Percentiles rank a stretch among this genome's conserved stretches.
Conservation (phyloP, 176 grass and related monocot species). For the Cenchrus purpureus region DNA sequence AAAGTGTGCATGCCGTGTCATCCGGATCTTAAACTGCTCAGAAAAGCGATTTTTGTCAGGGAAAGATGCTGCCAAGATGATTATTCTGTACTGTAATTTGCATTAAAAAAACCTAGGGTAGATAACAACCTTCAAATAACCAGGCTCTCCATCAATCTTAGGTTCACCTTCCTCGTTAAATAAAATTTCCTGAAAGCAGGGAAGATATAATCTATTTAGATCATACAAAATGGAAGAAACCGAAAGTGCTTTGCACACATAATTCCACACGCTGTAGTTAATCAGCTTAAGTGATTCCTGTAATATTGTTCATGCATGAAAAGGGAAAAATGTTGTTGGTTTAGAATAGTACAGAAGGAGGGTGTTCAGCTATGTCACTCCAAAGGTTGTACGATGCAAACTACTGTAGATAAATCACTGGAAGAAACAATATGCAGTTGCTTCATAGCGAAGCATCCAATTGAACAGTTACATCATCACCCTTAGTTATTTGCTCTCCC, state of each 20-base stretch:
- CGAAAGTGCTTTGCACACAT: background rate
- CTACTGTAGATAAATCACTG: background rate
- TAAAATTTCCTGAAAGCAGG: slow-evolving; percentile 59
- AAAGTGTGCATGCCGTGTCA: slow-evolving; percentile 51
- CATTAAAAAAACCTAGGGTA: background rate
- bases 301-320: background rate
- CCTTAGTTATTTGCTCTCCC: slow-evolving; percentile 73
- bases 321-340: background rate
- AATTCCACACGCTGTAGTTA: background rate
- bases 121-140: slow-evolving; percentile 73
- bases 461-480: slow-evolving; percentile 92
- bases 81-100: background rate
- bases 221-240: background rate
- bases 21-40: slow-evolving; percentile 65
- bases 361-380: background rate
- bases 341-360: slow-evolving; percentile 1
- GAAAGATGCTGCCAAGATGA: background rate
- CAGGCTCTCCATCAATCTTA: slow-evolving; percentile 81
- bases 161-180: slow-evolving; percentile 92
- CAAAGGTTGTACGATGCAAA: background rate
- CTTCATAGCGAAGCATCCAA: slow-evolving; percentile 72
- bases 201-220: background rate
- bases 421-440: background rate
- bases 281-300: background rate
- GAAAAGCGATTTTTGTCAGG: background rate